Percentiles rank a stretch among this genome's conserved stretches.
phyloP scores from a whole-genome alignment of 805 yeast species.

The Saccharomycopsis guyanensis region DNA sequence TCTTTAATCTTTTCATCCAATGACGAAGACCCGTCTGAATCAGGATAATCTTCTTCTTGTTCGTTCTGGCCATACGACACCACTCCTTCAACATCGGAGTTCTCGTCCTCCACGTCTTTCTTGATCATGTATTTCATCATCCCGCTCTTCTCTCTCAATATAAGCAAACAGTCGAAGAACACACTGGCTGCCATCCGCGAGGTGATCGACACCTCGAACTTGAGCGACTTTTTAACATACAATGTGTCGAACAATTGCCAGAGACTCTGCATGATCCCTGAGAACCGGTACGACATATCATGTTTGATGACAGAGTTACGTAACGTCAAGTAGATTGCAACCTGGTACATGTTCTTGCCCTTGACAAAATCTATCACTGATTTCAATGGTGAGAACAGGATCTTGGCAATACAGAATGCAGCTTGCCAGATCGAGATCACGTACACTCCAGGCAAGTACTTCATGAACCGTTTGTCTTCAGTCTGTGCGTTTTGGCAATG shows the following conservation, averaged over 20 bases:
- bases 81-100: constrained; percentile 21
- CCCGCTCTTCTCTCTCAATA: constrained; percentile 80
- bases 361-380: constrained; percentile 57
- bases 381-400: constrained; percentile 68
- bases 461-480: constrained; percentile 54
- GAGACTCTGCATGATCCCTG: constrained; percentile 89
- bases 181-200: constrained; percentile 90
- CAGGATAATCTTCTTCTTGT: constrained; percentile 23
- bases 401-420: constrained; percentile 71
- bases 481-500: constrained; percentile 60
- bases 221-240: constrained; percentile 41
- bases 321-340: constrained; percentile 60
- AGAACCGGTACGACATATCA: constrained; percentile 86
- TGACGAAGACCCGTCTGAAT: constrained; percentile 27
- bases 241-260: constrained; percentile 80
- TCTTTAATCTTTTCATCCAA: constrained; percentile 28
- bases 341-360: constrained; percentile 63
- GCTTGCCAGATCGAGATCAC: constrained; percentile 88
- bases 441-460: constrained; percentile 77
- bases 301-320: constrained; percentile 83
- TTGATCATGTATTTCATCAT: constrained; percentile 52
- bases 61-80: constrained; percentile 23
- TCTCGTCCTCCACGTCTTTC: constrained; percentile 25
- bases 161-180: constrained; percentile 84
- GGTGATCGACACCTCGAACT: constrained; percentile 48